Base-by-base conservation (phyloP, 2,329 filamentous ascomycete species). In the Furcasterigmium furcatum region DNA sequence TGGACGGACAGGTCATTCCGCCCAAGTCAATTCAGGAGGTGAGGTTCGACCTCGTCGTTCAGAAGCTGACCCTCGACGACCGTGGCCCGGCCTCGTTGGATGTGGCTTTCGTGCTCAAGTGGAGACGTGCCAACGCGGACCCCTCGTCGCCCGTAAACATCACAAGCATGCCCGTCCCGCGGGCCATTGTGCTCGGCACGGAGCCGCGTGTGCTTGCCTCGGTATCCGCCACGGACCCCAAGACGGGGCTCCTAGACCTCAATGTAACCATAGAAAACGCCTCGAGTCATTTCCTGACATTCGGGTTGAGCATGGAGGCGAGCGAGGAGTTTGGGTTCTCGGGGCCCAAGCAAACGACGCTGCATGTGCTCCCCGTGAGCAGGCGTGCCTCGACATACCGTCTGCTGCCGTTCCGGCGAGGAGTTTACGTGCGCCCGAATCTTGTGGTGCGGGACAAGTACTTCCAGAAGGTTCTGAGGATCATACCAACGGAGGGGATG, bases 281-380 rank as follows among this genome's bases (percentile, higher is more conserved):
- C 0, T 96, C 92, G 1, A 87, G 84, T 62, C 94, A 99, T 64
- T 95, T 96, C 66, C 79, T 99, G 41, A 96, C 91, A 0, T 99
- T 99, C 67, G 91, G 88, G 24, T 66, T 97, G 41, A 83, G 77
- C 21, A 95, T 99, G 91, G 92, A 99, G 55, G 87, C 91, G 3
- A 92, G 83, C 61, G 90, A 95, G 52, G 81, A 90, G 44, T 97
- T 97, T 66, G 92, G 91, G 0, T 97, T 99, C 65, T 91, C 88
- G 8, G 94, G 94, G 0, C 75, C 88, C 2, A 97, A 97, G 69
- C 77, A 87, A 53, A 84, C 82, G 12, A 86, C 85, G 2, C 56
- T 96, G 43, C 89, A 94, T 58, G 70, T 97, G 35, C 77, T 96
- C 38, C 94, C 94, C 0, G 72, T 96, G 51, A 91, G 88, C 48